Percentiles rank a stretch among this genome's conserved stretches.
These are phyloP conservation scores for Pseudonectria buxi DNA, from an alignment of 2,329 filamentous ascomycete species.

Conservation along the genomic window DNA sequence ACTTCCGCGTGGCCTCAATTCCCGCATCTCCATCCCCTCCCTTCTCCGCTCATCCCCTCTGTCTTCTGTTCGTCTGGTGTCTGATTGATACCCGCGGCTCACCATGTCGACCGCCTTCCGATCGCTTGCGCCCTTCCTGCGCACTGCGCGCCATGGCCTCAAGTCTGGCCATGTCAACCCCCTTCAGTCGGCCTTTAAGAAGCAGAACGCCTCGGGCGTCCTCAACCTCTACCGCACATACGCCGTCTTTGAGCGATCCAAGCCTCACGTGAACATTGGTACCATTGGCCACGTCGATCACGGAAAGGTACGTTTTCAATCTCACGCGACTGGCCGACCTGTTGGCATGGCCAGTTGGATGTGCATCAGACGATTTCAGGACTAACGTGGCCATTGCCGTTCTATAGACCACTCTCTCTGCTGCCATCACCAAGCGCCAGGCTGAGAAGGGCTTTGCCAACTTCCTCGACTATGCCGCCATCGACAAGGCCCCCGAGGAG, in stretches of 20 bases:
- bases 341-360: too few relatives aligned
- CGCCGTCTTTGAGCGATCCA: constrained; percentile 74
- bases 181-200: constrained; percentile 62
- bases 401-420: constrained; percentile 88
- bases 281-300: constrained; percentile 99
- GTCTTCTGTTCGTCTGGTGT: constrained; percentile 20
- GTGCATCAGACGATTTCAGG: not conserved
- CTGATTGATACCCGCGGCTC: constrained; percentile 21
- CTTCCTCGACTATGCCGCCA: constrained; percentile 95
- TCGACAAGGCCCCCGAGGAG: constrained; percentile 99
- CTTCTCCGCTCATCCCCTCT: constrained; percentile 15
- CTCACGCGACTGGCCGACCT: not conserved
- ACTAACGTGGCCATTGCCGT: not conserved
- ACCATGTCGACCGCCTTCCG: constrained; percentile 78
- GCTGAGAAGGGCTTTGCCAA: constrained; percentile 87
- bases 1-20: constrained; percentile 16
- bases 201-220: constrained; percentile 56
- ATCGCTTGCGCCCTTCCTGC: constrained; percentile 70
- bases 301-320: constrained; percentile 69
- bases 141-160: constrained; percentile 71
- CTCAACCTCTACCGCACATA: constrained; percentile 61
- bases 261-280: constrained; percentile 99
- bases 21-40: constrained; percentile 9
- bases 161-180: constrained; percentile 66
- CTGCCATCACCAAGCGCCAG: constrained; percentile 97